Evolutionary conservation across 2,329 filamentous ascomycete genomes (phyloP).

Genomic region (Madurella fahalii): DNA sequence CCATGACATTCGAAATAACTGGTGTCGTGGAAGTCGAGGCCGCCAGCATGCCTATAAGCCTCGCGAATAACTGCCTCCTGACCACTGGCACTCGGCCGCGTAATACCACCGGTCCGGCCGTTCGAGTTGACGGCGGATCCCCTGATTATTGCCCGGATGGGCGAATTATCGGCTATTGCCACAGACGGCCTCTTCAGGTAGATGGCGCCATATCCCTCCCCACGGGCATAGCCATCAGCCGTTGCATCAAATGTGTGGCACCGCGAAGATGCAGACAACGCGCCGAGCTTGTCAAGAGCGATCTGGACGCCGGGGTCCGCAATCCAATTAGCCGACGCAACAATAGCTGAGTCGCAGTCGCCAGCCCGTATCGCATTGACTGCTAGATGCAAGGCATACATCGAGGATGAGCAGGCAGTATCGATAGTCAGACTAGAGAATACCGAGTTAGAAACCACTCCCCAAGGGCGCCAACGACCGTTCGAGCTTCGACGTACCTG

Average conservation of each 20-base stretch:
- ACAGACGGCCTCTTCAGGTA: conserved; percentile 25
- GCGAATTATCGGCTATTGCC: conserved; percentile 26
- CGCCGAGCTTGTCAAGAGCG: not conserved
- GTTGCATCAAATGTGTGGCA: conserved; percentile 30
- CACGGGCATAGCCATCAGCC: conserved; percentile 28
- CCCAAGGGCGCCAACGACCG: not conserved
- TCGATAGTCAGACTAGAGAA: conserved; percentile 22
- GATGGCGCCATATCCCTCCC: conserved; percentile 16
- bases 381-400: conserved; percentile 30
- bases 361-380: conserved; percentile 24
- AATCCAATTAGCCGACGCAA: conserved; percentile 19
- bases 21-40: not conserved
- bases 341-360: conserved; percentile 33
- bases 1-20: conserved; percentile 29
- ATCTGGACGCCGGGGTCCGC: not conserved
- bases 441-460: not conserved
- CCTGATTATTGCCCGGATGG: conserved; percentile 29
- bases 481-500: conserved; percentile 20
- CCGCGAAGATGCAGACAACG: conserved; percentile 15
- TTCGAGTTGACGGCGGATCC: conserved; percentile 29
- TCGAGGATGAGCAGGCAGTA: conserved; percentile 36
- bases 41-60: conserved; percentile 2
- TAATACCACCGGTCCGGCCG: conserved; percentile 27
- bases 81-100: conserved; percentile 21
- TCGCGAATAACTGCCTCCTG: conserved; percentile 11